Percentiles rank a stretch among this genome's conserved stretches.
Conservation (phyloP, 176 grass and related monocot species). For the Carex scoparia region DNA sequence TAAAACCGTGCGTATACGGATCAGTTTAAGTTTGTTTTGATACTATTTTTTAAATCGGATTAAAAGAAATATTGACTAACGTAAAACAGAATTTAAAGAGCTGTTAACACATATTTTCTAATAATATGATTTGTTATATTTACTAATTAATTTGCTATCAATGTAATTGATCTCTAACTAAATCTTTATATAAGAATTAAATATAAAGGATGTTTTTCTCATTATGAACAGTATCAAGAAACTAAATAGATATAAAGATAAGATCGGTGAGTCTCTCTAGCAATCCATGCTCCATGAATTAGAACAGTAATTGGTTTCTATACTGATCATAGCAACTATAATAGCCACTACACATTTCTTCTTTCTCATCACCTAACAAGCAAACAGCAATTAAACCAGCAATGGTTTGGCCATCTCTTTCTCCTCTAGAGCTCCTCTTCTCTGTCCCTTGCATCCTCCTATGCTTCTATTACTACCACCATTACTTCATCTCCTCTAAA, state of each 20-base stretch:
- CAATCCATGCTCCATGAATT: neutral
- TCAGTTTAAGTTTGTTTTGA: neutral
- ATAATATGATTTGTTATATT: too few relatives aligned
- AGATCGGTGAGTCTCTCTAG: neutral
- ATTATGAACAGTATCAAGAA: neutral
- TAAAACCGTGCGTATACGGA: neutral
- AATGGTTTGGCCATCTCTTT: neutral
- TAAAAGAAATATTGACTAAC: neutral
- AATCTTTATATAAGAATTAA: neutral
- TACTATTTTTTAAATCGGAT: neutral
- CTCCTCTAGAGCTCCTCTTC: constrained; percentile 29
- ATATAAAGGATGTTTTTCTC: neutral
- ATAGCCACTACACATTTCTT: neutral
- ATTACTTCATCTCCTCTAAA: constrained; percentile 32
- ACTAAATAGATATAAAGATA: neutral
- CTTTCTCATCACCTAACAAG: neutral
- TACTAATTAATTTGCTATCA: too few relatives aligned
- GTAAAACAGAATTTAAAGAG: neutral
- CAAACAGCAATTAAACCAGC: neutral
- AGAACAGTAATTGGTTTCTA: neutral
- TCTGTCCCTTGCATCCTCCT: constrained; percentile 17
- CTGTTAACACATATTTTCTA: too few relatives aligned
- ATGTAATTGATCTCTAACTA: too few relatives aligned
- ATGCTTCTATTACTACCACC: constrained; percentile 19
- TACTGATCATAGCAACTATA: neutral